Evolutionary conservation across 352 stramenopile species (phyloP), one percentile per base, ranked within the genome.

Genomic region (Pythium scleroteichum): DNA sequence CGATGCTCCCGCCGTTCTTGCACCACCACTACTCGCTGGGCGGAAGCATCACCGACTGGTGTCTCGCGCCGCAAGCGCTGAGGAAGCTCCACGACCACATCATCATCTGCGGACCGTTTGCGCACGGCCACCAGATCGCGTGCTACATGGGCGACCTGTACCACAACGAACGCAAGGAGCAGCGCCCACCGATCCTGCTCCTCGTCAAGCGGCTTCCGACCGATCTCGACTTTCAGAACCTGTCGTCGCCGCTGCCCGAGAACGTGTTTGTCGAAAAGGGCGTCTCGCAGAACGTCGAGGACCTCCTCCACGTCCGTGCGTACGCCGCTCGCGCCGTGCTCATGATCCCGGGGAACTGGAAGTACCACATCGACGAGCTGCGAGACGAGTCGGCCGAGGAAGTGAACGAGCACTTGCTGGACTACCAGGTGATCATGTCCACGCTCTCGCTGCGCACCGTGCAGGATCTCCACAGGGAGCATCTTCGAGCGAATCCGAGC

Each of bases 351-450:
- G 69, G 68, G 0, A 73, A 72, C 59, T 82, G 71, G 73, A 74
- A 75, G 42, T 70, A 66, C 40, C 71, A 78, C 48, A 64, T 77
- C 20, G 72, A 78, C 42, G 72, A 79, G 40, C 53, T 71, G 24
- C 56, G 59, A 33, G 61, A 79, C 16, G 69, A 69, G 26, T 74
- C 53, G n/a, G 47, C 61, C 0, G 71, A 79, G 17, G 67, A 78
- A 50, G 56, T 78, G 17, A 69, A 65, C 17, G 65, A 75, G 32
- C 74, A 86, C 19, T 60, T 89, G 22, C 52, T 83, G 3, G 79
- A 88, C 53, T 88, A 88, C 55, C 73, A 84, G 53, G 77, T 87
- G 35, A 83, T 86, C 63, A 82, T 85, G 75, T 86, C 79, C 14
- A 83, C 76, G 13, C 44, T 86, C 17, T 78, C 77, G 23, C 57